Evolutionary conservation across 139 green algal species (phyloP).

Genomic region (Chlorella vulgaris): DNA sequence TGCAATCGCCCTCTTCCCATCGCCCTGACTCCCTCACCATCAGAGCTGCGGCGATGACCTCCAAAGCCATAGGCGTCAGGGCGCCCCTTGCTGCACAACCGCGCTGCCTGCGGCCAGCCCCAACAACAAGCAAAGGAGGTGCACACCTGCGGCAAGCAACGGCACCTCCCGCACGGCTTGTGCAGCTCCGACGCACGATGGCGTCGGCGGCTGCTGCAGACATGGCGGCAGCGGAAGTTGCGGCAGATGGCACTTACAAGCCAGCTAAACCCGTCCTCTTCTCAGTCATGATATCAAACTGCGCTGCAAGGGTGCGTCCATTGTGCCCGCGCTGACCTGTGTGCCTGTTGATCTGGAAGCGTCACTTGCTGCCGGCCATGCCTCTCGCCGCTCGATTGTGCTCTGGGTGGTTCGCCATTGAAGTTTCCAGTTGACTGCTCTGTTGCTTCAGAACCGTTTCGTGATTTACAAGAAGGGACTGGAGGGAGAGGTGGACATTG

Average conservation of each 20-base stretch:
- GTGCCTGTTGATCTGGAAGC: not conserved
- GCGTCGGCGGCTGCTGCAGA: not conserved
- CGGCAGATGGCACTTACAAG: not conserved
- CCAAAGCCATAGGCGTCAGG: no score
- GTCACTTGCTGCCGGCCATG: not conserved
- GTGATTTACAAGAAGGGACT: constrained; percentile 72
- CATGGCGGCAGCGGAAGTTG: not conserved
- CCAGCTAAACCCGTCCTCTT: constrained; percentile 57
- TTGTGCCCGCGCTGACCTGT: not conserved
- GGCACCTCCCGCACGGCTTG: not conserved
- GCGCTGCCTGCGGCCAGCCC: no score
- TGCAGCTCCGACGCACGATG: not conserved
- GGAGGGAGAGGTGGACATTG: constrained; percentile 62
- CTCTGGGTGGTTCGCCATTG: constrained; percentile 58
- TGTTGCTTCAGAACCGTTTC: constrained; percentile 43
- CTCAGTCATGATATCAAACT: constrained; percentile 69
- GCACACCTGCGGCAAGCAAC: not conserved
- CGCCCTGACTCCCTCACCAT: no score
- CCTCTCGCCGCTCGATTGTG: not conserved
- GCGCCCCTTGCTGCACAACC: no score
- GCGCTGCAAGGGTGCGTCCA: constrained; percentile 67
- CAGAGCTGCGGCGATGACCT: no score
- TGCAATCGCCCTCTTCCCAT: no score
- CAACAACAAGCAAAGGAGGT: not conserved
- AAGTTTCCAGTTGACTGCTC: constrained; percentile 4